These are phyloP conservation scores for Scheffersomyces lignicola DNA, from an alignment of 1,139 yeast species.

Conservation along the genomic window DNA sequence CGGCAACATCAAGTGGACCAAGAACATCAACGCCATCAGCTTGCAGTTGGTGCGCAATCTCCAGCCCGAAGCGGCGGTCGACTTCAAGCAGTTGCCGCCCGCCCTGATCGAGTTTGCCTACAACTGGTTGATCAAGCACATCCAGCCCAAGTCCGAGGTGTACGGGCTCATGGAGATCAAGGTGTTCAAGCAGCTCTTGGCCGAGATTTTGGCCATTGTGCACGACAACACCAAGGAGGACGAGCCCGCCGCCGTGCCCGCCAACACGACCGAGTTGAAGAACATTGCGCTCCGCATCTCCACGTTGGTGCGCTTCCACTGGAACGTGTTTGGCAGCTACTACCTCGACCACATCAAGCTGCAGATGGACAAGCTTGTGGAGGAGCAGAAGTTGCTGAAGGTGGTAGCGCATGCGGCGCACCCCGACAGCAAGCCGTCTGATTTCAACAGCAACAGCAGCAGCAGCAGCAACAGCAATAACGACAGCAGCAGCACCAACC, in stretches of 20 bases:
- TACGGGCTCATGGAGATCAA: slow-evolving; percentile 77
- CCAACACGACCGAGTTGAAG: slow-evolving; percentile 37
- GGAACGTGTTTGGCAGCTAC: slow-evolving; percentile 68
- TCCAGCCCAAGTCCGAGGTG: slow-evolving; percentile 79
- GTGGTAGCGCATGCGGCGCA: not conserved
- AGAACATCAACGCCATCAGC: slow-evolving; percentile 71
- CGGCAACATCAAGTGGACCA: slow-evolving; percentile 89
- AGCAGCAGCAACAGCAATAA: not conserved
- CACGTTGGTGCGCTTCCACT: slow-evolving; percentile 66
- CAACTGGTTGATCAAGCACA: slow-evolving; percentile 82
- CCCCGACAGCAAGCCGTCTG: not conserved
- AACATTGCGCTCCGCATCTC: slow-evolving; percentile 54
- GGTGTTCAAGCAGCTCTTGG: slow-evolving; percentile 52
- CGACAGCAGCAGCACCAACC: not conserved
- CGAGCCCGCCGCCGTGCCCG: slow-evolving; percentile 2
- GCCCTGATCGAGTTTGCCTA: slow-evolving; percentile 62
- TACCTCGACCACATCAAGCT: slow-evolving; percentile 26
- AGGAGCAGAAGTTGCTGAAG: slow-evolving; percentile 5
- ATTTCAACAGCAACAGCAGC: not conserved
- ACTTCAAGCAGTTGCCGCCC: slow-evolving; percentile 29
- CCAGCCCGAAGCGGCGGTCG: slow-evolving; percentile 8
- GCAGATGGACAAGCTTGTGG: slow-evolving; percentile 12
- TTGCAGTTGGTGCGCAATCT: slow-evolving; percentile 63
- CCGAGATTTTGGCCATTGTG: slow-evolving; percentile 28
- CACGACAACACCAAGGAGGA: too few species aligned